Evolutionary conservation across 2,329 filamentous ascomycete species (phyloP).

Genomic region (Arthroderma uncinatum): DNA sequence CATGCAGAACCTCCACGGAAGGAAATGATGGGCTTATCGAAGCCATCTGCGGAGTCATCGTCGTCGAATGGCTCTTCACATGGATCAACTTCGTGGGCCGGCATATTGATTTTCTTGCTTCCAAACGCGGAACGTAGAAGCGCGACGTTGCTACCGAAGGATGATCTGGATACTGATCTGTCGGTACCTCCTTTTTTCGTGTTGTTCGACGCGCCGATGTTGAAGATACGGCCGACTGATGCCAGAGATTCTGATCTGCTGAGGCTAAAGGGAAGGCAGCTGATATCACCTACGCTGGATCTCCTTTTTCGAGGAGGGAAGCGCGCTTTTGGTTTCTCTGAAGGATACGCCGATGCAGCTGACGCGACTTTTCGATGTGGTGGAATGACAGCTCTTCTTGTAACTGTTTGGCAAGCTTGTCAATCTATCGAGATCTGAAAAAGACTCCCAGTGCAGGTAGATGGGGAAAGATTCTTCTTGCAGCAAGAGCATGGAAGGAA

Average conservation of each 20-base stretch:
- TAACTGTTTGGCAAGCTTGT: not conserved
- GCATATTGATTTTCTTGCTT: conserved; percentile 6
- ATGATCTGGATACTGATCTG: conserved; percentile 6
- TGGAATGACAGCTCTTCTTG: not conserved
- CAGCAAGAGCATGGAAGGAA: not conserved
- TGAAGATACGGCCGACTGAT: conserved; percentile 8
- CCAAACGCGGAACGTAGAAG: conserved; percentile 11
- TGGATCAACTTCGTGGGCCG: not conserved
- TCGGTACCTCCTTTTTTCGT: not conserved
- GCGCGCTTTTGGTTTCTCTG: not conserved
- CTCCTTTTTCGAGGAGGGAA: conserved; percentile 11
- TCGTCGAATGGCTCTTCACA: conserved; percentile 9
- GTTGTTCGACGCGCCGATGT: conserved; percentile 7
- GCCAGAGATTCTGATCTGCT: conserved; percentile 8
- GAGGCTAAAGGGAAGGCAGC: conserved; percentile 11
- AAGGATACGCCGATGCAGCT: not conserved
- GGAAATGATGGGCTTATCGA: conserved; percentile 10
- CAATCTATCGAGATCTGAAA: not conserved
- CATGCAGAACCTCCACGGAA: conserved; percentile 26
- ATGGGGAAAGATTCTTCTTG: not conserved
- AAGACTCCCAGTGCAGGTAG: not conserved
- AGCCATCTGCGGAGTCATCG: conserved; percentile 8
- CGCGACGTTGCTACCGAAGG: conserved; percentile 8
- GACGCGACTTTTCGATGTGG: not conserved
- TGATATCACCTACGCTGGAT: conserved; percentile 22